Evolutionary conservation across 441 rosid genomes (phyloP), one percentile per base, ranked within the genome.

Genomic region (Jatropha podagrica): DNA sequence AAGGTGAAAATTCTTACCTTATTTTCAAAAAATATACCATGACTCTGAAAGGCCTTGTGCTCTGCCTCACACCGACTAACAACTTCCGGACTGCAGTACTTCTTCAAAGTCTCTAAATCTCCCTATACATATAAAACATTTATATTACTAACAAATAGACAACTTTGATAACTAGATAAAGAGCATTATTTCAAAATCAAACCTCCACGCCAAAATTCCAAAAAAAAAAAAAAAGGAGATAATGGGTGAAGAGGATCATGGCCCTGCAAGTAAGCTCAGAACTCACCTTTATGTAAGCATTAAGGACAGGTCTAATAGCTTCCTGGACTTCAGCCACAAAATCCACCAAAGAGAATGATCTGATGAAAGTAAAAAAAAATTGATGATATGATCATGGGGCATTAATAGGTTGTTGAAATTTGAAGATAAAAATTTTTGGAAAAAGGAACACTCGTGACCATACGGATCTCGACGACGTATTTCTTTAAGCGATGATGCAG

Each of bases 401-500:
- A 42, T 26, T 54, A 55, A 32, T 12, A 70, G 37, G 15, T 8
- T 55, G 3, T 20, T 71, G 2, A 66, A 71, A 42, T 38, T 69
- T 18, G 64, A 78, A 65, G 52, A 82, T 42, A 26, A 76, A 74
- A 65, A 23, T 0, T 65, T 37, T 4, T 32, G 5, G 54, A 59
- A 52, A 18, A 75, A 32, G 76, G 71, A 68, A 5, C 51, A 77
- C 23, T 63, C 6, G 75, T 38, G 65, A 78, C 55, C 94, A 72
- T 93, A 96, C 97, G 94, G 98, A 87, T 94, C 98, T 77, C 95
- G 86, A 20, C 87, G 89, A 59, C 85, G 85, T 84, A 96, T 94
- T 85, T 94, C 97, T 86, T 90, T 94, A 79, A 84, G 71, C 44
- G 99, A 85, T 76, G 97, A 54, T 59, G 97, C 99, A 75, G 96